A percentile compares a stretch with the other conserved stretches of the same genome.
Conservation (phyloP, 176 grass and related monocot species). For the Musa schizocarpa region DNA sequence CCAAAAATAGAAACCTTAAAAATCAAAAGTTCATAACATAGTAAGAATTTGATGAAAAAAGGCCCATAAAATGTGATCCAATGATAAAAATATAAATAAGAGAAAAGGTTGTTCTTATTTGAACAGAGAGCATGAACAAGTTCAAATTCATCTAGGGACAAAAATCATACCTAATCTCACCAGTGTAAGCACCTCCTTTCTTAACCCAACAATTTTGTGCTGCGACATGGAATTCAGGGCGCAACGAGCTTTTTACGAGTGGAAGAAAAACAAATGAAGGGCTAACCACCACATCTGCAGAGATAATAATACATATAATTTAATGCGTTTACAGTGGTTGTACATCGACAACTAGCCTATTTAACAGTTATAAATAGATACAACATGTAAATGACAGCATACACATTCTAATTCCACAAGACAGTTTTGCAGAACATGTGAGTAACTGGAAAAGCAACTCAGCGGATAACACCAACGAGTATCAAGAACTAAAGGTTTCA, state of each 20-base stretch:
- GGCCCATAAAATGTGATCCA: background rate
- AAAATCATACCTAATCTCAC: conserved; percentile 76
- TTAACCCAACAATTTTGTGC: conserved; percentile 91
- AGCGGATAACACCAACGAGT: no score
- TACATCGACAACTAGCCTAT: background rate
- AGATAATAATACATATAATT: background rate
- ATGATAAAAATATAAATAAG: background rate
- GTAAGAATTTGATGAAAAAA: background rate
- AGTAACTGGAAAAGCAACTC: no score
- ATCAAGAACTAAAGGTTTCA: no score
- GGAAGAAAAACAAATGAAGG: conserved; percentile 80
- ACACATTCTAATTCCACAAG: background rate
- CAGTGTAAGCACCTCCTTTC: conserved; percentile 80
- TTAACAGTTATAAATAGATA: background rate
- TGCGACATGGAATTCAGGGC: conserved; percentile 62
- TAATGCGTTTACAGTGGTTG: background rate
- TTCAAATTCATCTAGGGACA: background rate
- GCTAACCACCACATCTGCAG: conserved; percentile 84
- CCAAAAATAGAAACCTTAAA: no score
- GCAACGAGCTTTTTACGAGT: conserved; percentile 52
- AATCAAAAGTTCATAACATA: no score
- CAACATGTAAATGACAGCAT: background rate
- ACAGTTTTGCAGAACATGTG: no score
- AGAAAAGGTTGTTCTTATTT: no score
- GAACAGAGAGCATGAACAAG: no score